Evolutionary conservation across 257 asterid species (phyloP), one percentile per base, ranked within the genome.

Genomic region (Petrea volubilis): DNA sequence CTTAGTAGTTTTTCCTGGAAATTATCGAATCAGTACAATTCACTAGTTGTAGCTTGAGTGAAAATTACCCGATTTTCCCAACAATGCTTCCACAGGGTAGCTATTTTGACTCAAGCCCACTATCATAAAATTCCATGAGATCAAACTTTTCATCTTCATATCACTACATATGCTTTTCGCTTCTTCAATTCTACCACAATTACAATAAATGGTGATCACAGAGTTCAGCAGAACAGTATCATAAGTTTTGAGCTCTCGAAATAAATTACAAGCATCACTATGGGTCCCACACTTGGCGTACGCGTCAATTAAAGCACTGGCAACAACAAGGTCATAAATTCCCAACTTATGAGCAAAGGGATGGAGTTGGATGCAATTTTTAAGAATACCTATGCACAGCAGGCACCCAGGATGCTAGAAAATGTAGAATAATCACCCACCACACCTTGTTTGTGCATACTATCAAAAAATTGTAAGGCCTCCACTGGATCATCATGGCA

Each of bases 51-150:
- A n/a, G n/a, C n/a, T n/a, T n/a, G n/a, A n/a, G n/a, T n/a, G n/a
- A n/a, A n/a, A n/a, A n/a, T n/a, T n/a, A n/a, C n/a, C n/a, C n/a
- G n/a, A n/a, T n/a, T n/a, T n/a, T n/a, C n/a, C n/a, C n/a, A n/a
- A n/a, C n/a, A n/a, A n/a, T n/a, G 93, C 90, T 72, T 94, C 98
- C 38, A 73, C 36, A 11, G 97, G 87, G 79, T 76, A 81, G 20
- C 99, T 86, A 12, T 91, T 86, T 81, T 86, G 96, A 70, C 87
- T 86, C 63, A 94, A 73, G 44, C 99, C 99, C 36, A 81, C 86
- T 1, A 91, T 76, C 87, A 94, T 88, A 20, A 96, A 86, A 59
- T 94, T 94, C 99, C 99, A 94, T 14, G 99, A 86, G 63, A 94
- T 89, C 87, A 89, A 79, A 74, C 86, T 89, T 80, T 87, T 94